These are phyloP conservation scores for Capsicum pubescens DNA, from an alignment of 257 asterid genomes.

Conservation along the genomic window DNA sequence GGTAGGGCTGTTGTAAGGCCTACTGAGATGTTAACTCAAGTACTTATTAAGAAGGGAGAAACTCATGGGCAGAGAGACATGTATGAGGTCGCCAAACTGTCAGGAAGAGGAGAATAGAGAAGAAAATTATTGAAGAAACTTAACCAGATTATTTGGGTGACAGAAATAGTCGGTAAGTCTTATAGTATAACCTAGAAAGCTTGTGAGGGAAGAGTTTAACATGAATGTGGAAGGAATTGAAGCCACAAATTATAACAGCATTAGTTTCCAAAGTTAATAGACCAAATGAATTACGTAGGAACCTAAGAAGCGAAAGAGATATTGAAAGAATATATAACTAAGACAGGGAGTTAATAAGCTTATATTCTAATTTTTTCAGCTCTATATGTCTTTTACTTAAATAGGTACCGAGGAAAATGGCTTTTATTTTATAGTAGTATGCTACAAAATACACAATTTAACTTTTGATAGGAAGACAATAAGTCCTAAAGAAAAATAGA, in stretches of 20 bases:
- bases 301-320: too few relatives aligned
- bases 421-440: neutral
- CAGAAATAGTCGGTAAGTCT: conserved; percentile 37
- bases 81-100: conserved; percentile 50
- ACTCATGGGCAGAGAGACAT: conserved; percentile 51
- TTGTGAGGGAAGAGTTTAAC: conserved; percentile 35
- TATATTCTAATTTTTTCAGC: neutral
- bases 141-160: conserved; percentile 40
- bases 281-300: neutral
- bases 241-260: conserved; percentile 48
- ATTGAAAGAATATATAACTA: neutral
- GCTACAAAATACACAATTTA: neutral
- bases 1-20: conserved; percentile 51
- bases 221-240: conserved; percentile 36
- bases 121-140: conserved; percentile 47
- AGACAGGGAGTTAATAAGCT: neutral
- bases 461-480: neutral
- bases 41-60: conserved; percentile 62
- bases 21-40: conserved; percentile 55
- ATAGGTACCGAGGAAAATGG: neutral
- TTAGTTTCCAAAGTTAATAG: conserved; percentile 32
- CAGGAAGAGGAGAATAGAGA: conserved; percentile 68
- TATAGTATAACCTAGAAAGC: conserved; percentile 41
- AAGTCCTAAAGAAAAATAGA: neutral
- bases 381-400: neutral